Percentiles rank a stretch among this genome's conserved stretches.
Conservation (phyloP, 495 filamentous ascomycete genomes). For the Cercophora samala region DNA sequence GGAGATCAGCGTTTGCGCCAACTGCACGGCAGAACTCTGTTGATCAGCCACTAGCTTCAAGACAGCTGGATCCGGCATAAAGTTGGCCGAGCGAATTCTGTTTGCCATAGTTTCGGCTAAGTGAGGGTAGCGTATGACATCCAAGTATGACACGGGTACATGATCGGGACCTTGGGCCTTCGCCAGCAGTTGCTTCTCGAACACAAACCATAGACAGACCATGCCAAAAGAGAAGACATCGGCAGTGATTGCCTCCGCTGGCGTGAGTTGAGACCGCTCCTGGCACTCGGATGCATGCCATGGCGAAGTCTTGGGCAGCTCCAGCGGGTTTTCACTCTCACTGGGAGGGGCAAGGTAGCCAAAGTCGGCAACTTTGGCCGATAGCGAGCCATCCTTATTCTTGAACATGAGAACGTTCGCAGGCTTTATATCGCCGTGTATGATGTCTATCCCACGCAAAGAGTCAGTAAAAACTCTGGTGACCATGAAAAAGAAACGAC, state of each 20-base stretch:
- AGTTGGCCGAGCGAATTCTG: no score
- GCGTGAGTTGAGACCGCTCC: neutral
- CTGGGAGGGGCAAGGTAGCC: neutral
- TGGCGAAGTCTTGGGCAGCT: neutral
- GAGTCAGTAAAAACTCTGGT: no score
- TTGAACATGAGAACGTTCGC: neutral
- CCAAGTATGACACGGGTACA: no score
- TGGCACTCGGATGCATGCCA: neutral
- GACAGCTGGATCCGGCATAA: no score
- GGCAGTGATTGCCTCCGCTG: neutral
- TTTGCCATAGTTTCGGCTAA: no score
- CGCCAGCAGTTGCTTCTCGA: neutral
- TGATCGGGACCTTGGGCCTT: no score
- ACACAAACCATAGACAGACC: neutral
- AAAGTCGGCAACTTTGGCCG: neutral
- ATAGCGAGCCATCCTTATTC: neutral
- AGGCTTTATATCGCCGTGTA: neutral
- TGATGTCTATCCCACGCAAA: neutral
- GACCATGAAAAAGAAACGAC: no score
- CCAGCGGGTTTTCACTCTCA: neutral
- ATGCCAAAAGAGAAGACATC: conserved; percentile 3
- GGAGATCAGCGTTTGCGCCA: no score
- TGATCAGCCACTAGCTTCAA: no score
- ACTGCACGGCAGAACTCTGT: no score
- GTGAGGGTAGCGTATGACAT: no score